Percentiles rank a stretch among this genome's conserved stretches.
Conservation (phyloP, 2,329 filamentous ascomycete species). For the Cytospora piceae region DNA sequence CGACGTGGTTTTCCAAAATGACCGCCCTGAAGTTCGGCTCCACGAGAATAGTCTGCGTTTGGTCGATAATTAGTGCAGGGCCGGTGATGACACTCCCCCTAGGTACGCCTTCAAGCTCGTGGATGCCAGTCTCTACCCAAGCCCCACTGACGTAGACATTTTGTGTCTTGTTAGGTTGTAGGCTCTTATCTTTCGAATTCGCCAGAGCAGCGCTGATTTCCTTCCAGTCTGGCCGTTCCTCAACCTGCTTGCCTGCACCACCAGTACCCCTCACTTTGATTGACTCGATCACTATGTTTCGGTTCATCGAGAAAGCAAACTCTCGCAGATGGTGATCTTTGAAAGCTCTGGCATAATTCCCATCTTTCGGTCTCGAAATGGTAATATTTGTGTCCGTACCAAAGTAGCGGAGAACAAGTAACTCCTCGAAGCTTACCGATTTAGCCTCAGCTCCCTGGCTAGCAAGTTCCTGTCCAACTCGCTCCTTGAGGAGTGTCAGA, state of each 20-base stretch:
- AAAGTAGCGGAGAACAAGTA: slow-evolving; percentile 53
- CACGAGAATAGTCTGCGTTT: slow-evolving; percentile 40
- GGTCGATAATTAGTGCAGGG: slow-evolving; percentile 33
- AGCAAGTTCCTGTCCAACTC: slow-evolving; percentile 38
- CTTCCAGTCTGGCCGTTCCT: slow-evolving; percentile 29
- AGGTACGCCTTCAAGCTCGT: slow-evolving; percentile 35
- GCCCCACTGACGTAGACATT: slow-evolving; percentile 38
- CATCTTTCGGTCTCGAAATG: slow-evolving; percentile 44
- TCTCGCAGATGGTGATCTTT: slow-evolving; percentile 43
- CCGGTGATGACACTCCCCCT: slow-evolving; percentile 28
- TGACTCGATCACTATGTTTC: slow-evolving; percentile 47
- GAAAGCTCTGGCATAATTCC: slow-evolving; percentile 44
- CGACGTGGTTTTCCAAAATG: slow-evolving; percentile 37
- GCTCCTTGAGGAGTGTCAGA: slow-evolving; percentile 36
- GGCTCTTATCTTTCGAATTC: slow-evolving; percentile 11
- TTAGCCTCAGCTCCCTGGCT: slow-evolving; percentile 32
- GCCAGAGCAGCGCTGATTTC: slow-evolving; percentile 26
- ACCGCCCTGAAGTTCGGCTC: slow-evolving; percentile 37
- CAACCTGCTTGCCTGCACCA: slow-evolving; percentile 28
- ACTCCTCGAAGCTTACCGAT: slow-evolving; percentile 43
- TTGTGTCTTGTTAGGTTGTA: slow-evolving; percentile 32
- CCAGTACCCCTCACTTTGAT: slow-evolving; percentile 41
- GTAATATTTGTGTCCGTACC: slow-evolving; percentile 54
- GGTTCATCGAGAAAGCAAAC: slow-evolving; percentile 45
- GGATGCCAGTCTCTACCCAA: slow-evolving; percentile 37